A percentile compares a stretch with the other conserved stretches of the same genome.
phyloP scores from a whole-genome alignment of 2,329 filamentous ascomycete genomes.

The Apiospora malaysiana region DNA sequence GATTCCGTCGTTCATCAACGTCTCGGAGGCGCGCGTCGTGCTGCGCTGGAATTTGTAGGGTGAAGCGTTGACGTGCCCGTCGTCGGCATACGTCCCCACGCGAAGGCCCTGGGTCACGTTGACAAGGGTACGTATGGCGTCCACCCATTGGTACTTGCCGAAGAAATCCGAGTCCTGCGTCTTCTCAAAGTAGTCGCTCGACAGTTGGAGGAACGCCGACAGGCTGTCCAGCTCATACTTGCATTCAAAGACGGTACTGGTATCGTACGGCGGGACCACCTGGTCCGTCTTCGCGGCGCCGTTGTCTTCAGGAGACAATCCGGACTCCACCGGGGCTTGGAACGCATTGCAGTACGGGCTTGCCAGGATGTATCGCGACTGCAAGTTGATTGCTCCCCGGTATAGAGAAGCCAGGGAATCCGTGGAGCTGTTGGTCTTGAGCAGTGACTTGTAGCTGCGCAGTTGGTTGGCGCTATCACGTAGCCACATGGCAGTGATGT shows the following conservation, averaged over 20 bases:
- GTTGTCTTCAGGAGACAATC: conserved; percentile 63
- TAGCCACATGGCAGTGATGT: conserved; percentile 89
- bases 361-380: conserved; percentile 69
- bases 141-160: conserved; percentile 72
- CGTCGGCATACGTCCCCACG: conserved; percentile 61
- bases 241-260: conserved; percentile 83
- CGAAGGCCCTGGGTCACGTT: conserved; percentile 73
- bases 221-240: conserved; percentile 95
- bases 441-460: conserved; percentile 68
- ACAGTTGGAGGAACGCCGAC: conserved; percentile 83
- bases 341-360: conserved; percentile 90
- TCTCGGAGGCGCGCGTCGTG: conserved; percentile 79
- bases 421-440: conserved; percentile 57
- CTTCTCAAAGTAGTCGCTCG: conserved; percentile 77
- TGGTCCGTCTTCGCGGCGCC: conserved; percentile 63
- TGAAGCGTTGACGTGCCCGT: conserved; percentile 36
- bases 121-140: conserved; percentile 73
- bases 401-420: conserved; percentile 71
- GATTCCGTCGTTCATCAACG: conserved; percentile 74
- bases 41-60: conserved; percentile 78
- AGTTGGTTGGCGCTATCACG: conserved; percentile 81
- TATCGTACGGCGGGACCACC: conserved; percentile 69
- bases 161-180: conserved; percentile 79
- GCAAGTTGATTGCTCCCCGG: conserved; percentile 74
- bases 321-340: conserved; percentile 80